Evolutionary conservation across 345 rosid genomes (phyloP).

Genomic region (Arabis alpina): DNA sequence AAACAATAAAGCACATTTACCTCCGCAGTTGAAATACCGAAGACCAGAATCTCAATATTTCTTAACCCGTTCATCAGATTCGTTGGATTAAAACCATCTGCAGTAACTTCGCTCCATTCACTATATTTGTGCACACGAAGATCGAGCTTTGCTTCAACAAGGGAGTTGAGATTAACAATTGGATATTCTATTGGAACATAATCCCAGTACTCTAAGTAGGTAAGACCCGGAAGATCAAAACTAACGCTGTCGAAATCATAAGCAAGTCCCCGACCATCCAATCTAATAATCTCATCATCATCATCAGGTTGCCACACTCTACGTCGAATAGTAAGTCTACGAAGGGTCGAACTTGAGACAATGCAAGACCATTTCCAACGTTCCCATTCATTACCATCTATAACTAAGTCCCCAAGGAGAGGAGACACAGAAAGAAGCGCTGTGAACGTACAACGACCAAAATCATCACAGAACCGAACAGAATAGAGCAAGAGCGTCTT

Average conservation of each 20-base stretch:
- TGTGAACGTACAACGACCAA: neutral
- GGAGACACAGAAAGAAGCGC: slow-evolving; percentile 1
- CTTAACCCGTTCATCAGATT: neutral
- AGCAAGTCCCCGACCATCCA: neutral
- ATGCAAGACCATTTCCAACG: neutral
- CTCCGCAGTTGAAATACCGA: neutral
- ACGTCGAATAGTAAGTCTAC: neutral
- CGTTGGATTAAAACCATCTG: neutral
- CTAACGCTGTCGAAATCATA: neutral
- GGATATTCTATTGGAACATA: neutral
- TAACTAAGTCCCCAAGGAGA: slow-evolving; percentile 9
- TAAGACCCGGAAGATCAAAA: neutral
- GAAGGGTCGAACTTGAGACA: neutral
- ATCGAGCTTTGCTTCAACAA: slow-evolving; percentile 5
- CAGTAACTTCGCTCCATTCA: neutral
- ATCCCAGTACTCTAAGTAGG: neutral
- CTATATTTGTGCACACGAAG: too few relatives aligned
- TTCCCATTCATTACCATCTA: neutral
- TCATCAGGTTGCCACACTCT: too few relatives aligned
- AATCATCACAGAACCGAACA: neutral
- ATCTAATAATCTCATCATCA: neutral
- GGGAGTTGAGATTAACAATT: slow-evolving; percentile 1
- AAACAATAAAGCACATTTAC: neutral
- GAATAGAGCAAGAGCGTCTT: neutral
- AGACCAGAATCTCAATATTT: neutral